Conservation (phyloP, 495 filamentous ascomycete species). For the Penicillium ucsense region DNA sequence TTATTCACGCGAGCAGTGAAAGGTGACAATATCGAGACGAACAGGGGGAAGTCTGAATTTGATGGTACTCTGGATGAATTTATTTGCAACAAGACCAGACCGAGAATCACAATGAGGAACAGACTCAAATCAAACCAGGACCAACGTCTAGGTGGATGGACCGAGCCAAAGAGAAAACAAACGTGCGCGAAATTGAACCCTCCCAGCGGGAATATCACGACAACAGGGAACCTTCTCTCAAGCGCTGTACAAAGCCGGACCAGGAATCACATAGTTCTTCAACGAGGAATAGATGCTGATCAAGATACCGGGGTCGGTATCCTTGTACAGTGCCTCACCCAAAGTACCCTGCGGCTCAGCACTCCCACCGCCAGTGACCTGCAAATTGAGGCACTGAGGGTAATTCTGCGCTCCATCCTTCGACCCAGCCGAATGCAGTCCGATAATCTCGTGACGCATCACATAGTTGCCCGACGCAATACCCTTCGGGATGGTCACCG, state of each 20-base stretch:
- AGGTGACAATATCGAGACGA: no score
- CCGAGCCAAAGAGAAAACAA: no score
- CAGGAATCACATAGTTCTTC: conserved; percentile 41
- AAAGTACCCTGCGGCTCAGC: conserved; percentile 43
- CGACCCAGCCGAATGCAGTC: conserved; percentile 49
- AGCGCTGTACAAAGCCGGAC: conserved; percentile 32
- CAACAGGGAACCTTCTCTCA: neutral
- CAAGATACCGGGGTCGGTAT: conserved; percentile 49
- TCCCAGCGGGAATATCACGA: no score
- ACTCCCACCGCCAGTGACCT: conserved; percentile 52
- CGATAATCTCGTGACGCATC: conserved; percentile 69
- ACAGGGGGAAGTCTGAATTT: no score
- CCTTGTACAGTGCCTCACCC: conserved; percentile 49
- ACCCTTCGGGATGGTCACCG: conserved; percentile 52
- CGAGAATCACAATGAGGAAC: neutral
- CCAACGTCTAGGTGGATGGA: no score
- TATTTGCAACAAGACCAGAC: neutral
- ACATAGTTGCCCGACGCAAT: conserved; percentile 63
- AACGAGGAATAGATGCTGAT: conserved; percentile 48
- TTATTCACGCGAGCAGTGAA: conserved; percentile 22
- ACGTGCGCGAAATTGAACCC: no score
- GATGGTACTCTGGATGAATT: no score
- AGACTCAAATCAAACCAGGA: neutral
- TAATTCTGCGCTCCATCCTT: conserved; percentile 62
- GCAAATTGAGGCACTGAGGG: conserved; percentile 64